Evolutionary conservation across 1,284 basidiomycete species (phyloP), one percentile per base, ranked within the genome.

Genomic region (Austroboletus novae-zelandiae): DNA sequence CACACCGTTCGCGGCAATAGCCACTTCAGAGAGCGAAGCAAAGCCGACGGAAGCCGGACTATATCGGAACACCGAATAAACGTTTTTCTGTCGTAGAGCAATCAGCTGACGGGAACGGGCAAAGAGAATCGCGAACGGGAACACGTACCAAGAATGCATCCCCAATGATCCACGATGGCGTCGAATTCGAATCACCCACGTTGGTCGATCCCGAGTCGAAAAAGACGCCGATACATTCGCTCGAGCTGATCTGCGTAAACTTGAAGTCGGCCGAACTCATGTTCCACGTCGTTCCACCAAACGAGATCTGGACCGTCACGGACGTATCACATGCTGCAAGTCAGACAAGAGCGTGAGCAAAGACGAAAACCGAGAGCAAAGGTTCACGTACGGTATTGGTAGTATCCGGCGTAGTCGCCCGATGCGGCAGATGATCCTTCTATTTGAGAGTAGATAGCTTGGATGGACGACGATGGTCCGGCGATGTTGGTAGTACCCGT

Each of bases 11-110:
- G 48, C 18, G 4, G 63, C 62, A 11, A 60, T n/a, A 0, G 73
- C 72, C 0, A 44, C 45, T 1, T 46, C 50, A 0, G 72, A 74
- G 5, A 75, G 67, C 5, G 55, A 54, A 2, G 80, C 81, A 52
- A 83, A 81, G 0, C 81, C 80, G 31, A 83, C 70, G 0, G 78
- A 68, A 1, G 78, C 60, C 0, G 79, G 78, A 58, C 13, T 77
- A 48, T 71, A 75, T 27, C 73, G 66, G 64, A 74, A 82, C 1
- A 80, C 75, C 1, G 77, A 75, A 62, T 84, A 83, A 4, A 79
- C 75, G 57, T 81, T 81, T 68, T 83, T 85, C 64, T 74, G 27
- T 13, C 2, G 3, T 3, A 6, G 23, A 3, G 7, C 42, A 17
- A 13, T 55, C 1, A 40, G 32, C 7, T 37, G 14, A 32, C 3